phyloP scores from a whole-genome alignment of 352 stramenopile genomes.

The Elongisporangium anandrum region DNA sequence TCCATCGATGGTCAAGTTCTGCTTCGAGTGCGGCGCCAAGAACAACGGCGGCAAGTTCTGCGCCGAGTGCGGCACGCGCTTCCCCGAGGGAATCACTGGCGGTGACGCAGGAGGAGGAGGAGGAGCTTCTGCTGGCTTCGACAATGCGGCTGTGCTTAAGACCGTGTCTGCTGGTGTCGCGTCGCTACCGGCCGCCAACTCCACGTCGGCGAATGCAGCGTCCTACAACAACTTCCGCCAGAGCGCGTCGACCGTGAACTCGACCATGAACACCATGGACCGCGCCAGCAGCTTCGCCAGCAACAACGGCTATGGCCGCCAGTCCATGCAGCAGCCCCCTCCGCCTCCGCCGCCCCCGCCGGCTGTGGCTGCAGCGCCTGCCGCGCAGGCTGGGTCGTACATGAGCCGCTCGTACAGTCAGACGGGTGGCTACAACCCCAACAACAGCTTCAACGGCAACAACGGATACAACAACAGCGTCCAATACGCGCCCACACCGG shows the following conservation, averaged over 20 bases:
- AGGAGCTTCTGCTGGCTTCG: slow-evolving; percentile 2
- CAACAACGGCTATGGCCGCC: slow-evolving; percentile 1
- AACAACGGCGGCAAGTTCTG: slow-evolving; percentile 57
- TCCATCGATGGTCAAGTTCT: slow-evolving; percentile 60
- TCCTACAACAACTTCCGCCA: slow-evolving; percentile 2
- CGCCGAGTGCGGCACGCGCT: slow-evolving; percentile 52
- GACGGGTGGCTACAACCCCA: neutral
- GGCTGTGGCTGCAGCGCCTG: neutral
- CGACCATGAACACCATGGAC: slow-evolving; percentile 3
- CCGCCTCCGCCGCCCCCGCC: slow-evolving; percentile 15
- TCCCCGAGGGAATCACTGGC: slow-evolving; percentile 11
- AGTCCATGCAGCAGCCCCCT: slow-evolving; percentile 12
- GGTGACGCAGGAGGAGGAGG: slow-evolving; percentile 7
- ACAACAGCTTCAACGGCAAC: slow-evolving; percentile 9
- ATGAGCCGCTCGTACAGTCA: neutral
- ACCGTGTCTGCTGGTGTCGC: slow-evolving; percentile 9
- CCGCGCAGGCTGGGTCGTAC: neutral
- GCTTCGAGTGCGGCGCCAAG: slow-evolving; percentile 48
- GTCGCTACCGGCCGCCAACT: neutral
- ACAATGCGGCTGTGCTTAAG: slow-evolving; percentile 7
- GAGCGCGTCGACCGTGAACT: slow-evolving; percentile 11
- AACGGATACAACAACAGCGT: slow-evolving; percentile 8
- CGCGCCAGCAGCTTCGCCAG: slow-evolving; percentile 6
- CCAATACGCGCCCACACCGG: slow-evolving; percentile 9
- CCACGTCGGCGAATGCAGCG: slow-evolving; percentile 1